phyloP scores from a whole-genome alignment of 2,329 filamentous ascomycete genomes.

The Bipolaris cookei region DNA sequence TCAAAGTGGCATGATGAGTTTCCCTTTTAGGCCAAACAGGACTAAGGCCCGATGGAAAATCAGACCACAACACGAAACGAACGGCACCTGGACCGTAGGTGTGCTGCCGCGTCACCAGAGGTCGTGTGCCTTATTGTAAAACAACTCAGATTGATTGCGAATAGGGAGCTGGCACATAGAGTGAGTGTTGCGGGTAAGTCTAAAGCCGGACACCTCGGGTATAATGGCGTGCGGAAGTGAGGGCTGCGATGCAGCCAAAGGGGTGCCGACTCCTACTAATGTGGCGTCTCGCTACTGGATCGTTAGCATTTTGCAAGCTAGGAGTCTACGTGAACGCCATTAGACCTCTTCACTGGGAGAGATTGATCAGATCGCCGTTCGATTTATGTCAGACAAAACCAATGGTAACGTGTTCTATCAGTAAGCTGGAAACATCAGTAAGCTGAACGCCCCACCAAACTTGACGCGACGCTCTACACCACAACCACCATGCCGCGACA shows the following conservation, averaged over 20 bases:
- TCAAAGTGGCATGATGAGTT: constrained; percentile 32
- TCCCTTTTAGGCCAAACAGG: constrained; percentile 25
- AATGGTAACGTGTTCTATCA: too few relatives aligned
- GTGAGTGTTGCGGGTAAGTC: not conserved
- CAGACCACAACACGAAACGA: constrained; percentile 28
- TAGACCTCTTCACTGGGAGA: not conserved
- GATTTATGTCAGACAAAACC: not conserved
- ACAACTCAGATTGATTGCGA: not conserved
- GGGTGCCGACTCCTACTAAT: not conserved
- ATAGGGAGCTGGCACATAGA: not conserved
- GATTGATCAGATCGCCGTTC: not conserved
- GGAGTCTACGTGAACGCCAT: not conserved
- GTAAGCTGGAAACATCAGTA: too few relatives aligned
- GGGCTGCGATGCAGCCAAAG: not conserved
- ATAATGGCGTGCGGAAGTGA: not conserved
- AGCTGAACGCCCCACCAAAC: too few relatives aligned
- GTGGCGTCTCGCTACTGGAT: not conserved
- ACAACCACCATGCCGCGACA: too few relatives aligned
- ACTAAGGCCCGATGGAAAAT: constrained; percentile 23
- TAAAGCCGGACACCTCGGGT: too few relatives aligned
- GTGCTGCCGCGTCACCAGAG: constrained; percentile 1
- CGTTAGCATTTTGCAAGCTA: too few relatives aligned
- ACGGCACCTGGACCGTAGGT: constrained; percentile 17
- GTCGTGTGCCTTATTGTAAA: not conserved
- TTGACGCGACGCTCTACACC: too few relatives aligned